These are phyloP conservation scores for Linum tenue DNA, from an alignment of 345 rosid species.

Conservation along the genomic window DNA sequence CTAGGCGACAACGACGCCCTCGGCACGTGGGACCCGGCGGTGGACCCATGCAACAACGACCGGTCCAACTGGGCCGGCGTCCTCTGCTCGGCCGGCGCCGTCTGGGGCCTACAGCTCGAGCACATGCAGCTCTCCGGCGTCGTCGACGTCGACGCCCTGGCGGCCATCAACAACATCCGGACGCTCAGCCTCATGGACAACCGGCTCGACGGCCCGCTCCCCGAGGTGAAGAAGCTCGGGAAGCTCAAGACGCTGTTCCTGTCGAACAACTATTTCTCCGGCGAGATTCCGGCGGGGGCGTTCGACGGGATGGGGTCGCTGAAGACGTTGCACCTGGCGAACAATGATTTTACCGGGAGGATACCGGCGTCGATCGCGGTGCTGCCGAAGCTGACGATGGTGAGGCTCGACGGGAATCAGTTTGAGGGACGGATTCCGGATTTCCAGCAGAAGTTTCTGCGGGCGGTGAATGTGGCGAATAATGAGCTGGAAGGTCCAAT, in stretches of 20 bases:
- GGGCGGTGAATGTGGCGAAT: conserved; percentile 40
- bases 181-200: conserved; percentile 68
- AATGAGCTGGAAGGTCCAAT: conserved; percentile 67
- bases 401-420: conserved; percentile 57
- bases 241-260: conserved; percentile 46
- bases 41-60: conserved; percentile 30
- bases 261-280: conserved; percentile 50
- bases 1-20: conserved; percentile 8
- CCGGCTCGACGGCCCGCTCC: conserved; percentile 44
- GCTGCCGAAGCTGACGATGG: conserved; percentile 42
- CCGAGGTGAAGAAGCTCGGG: conserved; percentile 36
- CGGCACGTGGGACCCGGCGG: conserved; percentile 31
- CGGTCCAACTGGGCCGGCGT: conserved; percentile 50
- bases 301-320: conserved; percentile 47
- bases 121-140: conserved; percentile 40
- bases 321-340: conserved; percentile 49
- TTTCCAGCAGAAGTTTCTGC: conserved; percentile 30
- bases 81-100: conserved; percentile 30
- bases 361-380: conserved; percentile 44
- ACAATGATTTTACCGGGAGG: conserved; percentile 42
- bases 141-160: conserved; percentile 36
- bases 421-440: conserved; percentile 50
- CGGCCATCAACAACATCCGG: conserved; percentile 30
- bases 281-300: conserved; percentile 44
- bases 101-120: conserved; percentile 65